phyloP scores from a whole-genome alignment of 1,284 basidiomycete species.

The Ustilago crameri region DNA sequence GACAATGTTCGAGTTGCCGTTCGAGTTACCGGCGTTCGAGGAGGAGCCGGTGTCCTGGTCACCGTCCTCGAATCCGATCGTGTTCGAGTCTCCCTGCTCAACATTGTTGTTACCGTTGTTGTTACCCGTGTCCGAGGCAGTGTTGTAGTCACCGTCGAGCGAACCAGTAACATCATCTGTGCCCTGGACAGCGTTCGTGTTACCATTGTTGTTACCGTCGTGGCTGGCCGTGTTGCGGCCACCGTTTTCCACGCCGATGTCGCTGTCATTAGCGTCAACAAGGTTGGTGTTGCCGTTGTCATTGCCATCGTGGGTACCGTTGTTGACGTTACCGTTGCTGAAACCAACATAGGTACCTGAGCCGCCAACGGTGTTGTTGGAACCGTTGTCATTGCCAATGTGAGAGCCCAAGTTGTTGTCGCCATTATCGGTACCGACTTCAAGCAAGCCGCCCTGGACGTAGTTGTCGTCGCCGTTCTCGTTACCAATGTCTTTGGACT shows the following conservation, averaged over 20 bases:
- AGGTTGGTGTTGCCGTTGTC: constrained; percentile 13
- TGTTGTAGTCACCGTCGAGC: constrained; percentile 8
- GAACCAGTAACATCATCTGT: constrained; percentile 4
- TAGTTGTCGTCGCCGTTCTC: too few species aligned
- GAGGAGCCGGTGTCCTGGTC: neutral
- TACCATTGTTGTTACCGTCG: constrained; percentile 11
- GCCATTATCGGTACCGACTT: too few species aligned
- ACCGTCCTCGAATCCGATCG: neutral
- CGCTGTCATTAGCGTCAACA: neutral
- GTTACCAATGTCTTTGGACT: too few species aligned
- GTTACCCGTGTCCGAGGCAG: constrained; percentile 11
- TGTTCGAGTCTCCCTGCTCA: constrained; percentile 1
- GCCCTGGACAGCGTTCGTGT: constrained; percentile 6
- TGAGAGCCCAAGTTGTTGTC: too few species aligned
- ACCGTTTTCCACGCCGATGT: constrained; percentile 11
- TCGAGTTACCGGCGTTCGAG: neutral
- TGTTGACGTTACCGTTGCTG: constrained; percentile 6
- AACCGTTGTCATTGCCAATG: constrained; percentile 1
- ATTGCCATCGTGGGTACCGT: constrained; percentile 8
- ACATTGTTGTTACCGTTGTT: constrained; percentile 17
- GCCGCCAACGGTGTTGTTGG: neutral
- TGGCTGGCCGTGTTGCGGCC: constrained; percentile 8
- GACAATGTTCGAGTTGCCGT: neutral
- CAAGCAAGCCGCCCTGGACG: too few species aligned
- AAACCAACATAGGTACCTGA: neutral